Conservation (phyloP, 2,329 filamentous ascomycete species). For the Ilyonectria destructans region DNA sequence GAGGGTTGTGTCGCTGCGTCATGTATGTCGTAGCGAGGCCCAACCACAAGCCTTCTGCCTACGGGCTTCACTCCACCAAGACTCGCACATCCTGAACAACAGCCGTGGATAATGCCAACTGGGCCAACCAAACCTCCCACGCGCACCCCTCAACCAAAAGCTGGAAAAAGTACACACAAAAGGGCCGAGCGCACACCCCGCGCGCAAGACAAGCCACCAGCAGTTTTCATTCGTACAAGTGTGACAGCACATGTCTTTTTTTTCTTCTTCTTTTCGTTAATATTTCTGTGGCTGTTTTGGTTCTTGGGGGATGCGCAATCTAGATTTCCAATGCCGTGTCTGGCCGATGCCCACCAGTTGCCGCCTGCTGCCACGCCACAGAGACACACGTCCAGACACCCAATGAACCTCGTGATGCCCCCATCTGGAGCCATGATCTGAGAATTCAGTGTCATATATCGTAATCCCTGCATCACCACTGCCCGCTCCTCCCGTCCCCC, state of each 20-base stretch:
- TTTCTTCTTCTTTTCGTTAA: background rate
- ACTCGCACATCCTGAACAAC: background rate
- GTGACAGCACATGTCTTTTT: background rate
- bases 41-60: too few relatives aligned
- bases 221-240: background rate
- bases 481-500: constrained; percentile 35
- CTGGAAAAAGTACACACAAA: background rate
- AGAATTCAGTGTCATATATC: background rate
- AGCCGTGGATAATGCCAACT: background rate
- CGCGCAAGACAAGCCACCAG: background rate
- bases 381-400: too few relatives aligned
- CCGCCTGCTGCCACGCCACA: background rate
- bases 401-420: background rate
- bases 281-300: background rate
- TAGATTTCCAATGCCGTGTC: constrained; percentile 38
- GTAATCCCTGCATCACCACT: constrained; percentile 31
- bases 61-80: too few relatives aligned
- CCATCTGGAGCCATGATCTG: background rate
- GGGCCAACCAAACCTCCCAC: constrained; percentile 6
- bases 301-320: background rate
- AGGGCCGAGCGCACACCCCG: background rate
- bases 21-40: too few relatives aligned
- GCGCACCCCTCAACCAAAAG: background rate
- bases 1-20: too few relatives aligned
- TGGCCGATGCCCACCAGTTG: constrained; percentile 30